phyloP scores from a whole-genome alignment of 495 filamentous ascomycete genomes.

The Pyrenopolyporus hunteri region DNA sequence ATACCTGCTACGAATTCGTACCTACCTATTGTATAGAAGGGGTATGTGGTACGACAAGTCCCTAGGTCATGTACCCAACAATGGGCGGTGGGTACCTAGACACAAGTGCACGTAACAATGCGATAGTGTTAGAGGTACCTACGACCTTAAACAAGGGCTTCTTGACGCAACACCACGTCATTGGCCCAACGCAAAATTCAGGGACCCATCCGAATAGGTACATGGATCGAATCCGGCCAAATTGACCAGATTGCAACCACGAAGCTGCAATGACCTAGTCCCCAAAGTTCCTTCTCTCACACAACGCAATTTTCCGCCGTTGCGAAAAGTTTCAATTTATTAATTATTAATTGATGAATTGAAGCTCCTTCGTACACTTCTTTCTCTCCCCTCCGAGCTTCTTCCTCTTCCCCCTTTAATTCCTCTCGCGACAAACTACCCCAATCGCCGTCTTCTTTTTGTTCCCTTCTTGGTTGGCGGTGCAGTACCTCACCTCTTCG shows the following conservation, averaged over 20 bases:
- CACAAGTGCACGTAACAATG: too few species aligned
- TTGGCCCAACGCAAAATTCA: slow-evolving; percentile 20
- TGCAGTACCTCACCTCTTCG: slow-evolving; percentile 18
- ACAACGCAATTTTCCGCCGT: slow-evolving; percentile 1
- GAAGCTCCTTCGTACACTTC: slow-evolving; percentile 13
- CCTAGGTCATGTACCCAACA: too few species aligned
- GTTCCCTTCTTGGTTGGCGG: slow-evolving; percentile 20
- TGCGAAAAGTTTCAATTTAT: not conserved
- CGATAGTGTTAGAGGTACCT: too few species aligned
- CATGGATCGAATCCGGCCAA: too few species aligned
- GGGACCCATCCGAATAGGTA: too few species aligned
- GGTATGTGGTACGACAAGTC: too few species aligned
- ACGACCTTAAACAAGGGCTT: not conserved
- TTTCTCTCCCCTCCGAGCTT: slow-evolving; percentile 1
- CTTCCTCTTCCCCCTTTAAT: not conserved
- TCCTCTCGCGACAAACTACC: slow-evolving; percentile 1
- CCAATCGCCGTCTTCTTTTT: slow-evolving; percentile 7
- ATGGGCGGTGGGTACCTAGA: too few species aligned
- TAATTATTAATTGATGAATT: slow-evolving; percentile 6
- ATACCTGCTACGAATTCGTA: too few species aligned
- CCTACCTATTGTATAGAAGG: too few species aligned
- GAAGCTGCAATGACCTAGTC: too few species aligned
- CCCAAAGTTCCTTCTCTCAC: too few species aligned
- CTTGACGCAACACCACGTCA: slow-evolving; percentile 33
- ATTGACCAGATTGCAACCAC: slow-evolving; percentile 40